These are phyloP conservation scores for Knufia petricola DNA, from an alignment of 2,329 filamentous ascomycete species.

Conservation along the genomic window DNA sequence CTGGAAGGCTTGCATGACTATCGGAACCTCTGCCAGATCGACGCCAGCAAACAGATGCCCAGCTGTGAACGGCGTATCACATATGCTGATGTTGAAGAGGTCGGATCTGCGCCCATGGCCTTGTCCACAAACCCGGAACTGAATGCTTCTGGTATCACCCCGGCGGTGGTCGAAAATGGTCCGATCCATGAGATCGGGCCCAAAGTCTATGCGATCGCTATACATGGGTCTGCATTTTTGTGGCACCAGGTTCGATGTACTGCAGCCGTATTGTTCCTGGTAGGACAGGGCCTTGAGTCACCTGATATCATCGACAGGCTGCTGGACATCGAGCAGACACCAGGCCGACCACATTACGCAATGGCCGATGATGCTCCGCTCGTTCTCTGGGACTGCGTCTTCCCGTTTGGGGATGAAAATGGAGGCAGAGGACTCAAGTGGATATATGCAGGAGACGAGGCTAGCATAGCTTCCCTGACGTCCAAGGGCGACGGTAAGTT, in stretches of 20 bases:
- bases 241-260: slow-evolving; percentile 98
- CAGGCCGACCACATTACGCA: slow-evolving; percentile 72
- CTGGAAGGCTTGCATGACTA: slow-evolving; percentile 87
- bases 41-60: slow-evolving; percentile 77
- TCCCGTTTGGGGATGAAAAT: slow-evolving; percentile 48
- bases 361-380: slow-evolving; percentile 86
- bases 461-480: slow-evolving; percentile 29
- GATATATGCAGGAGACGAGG: slow-evolving; percentile 66
- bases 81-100: slow-evolving; percentile 66
- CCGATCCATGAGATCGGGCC: slow-evolving; percentile 24
- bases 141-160: slow-evolving; percentile 8
- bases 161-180: slow-evolving; percentile 10
- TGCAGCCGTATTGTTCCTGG: slow-evolving; percentile 81
- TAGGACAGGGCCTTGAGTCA: slow-evolving; percentile 77
- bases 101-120: slow-evolving; percentile 47
- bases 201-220: slow-evolving; percentile 77
- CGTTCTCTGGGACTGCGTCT: slow-evolving; percentile 93
- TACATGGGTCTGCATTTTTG: slow-evolving; percentile 84
- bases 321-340: slow-evolving; percentile 61
- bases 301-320: slow-evolving; percentile 64
- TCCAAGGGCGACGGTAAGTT: slow-evolving; percentile 50
- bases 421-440: slow-evolving; percentile 60
- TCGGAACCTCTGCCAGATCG: slow-evolving; percentile 92
- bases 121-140: slow-evolving; percentile 40
- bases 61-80: slow-evolving; percentile 75